Base-by-base conservation (phyloP, 2,329 filamentous ascomycete genomes). In the Nectriaceae sp. region DNA sequence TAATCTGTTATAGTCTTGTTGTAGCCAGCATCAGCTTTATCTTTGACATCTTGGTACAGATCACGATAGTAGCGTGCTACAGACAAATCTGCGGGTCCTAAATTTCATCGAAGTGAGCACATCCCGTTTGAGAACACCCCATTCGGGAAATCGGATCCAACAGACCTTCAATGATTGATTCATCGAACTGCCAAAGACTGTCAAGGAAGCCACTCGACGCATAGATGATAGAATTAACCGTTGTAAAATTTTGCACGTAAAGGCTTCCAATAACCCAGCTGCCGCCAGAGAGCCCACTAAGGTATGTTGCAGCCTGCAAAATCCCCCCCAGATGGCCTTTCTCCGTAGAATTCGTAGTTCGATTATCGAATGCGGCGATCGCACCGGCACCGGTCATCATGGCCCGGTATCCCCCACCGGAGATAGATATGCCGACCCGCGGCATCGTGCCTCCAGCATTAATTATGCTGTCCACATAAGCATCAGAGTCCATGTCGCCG, bases 351-450 rank as follows among this genome's bases (percentile, higher is more conserved):
- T 82, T 81, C 0, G 72, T 61, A 0, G 85, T 88, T 13, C 89
- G 78, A 58, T 71, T 80, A 65, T 93, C 89, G 52, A 89, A 90
- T 0, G 89, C 89, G 21, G 86, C 79, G 10, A 93, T 58, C 26
- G 84, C 84, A 42, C 89, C 89, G 5, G 84, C 89, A 11, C 88
- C 89, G 60, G 88, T 90, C 74, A 90, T 75, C 69, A 92, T 72
- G 3, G 89, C 89, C 43, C 89, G 76, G 65, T 91, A 94, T 20
- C 89, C 89, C 60, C 89, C 89, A 5, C 89, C 89, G 0, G 88
- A 91, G 26, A 86, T 74, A 4, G 89, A 87, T 53, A 93, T 82
- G 11, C 74, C 89, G 53, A 93, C 84, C 54, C 70, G 72, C 10
- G 74, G 74, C 18, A 72, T 57, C 16, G 58, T 53, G 4, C 29